Conservation (phyloP, 345 rosid genomes). For the Acer campestre region DNA sequence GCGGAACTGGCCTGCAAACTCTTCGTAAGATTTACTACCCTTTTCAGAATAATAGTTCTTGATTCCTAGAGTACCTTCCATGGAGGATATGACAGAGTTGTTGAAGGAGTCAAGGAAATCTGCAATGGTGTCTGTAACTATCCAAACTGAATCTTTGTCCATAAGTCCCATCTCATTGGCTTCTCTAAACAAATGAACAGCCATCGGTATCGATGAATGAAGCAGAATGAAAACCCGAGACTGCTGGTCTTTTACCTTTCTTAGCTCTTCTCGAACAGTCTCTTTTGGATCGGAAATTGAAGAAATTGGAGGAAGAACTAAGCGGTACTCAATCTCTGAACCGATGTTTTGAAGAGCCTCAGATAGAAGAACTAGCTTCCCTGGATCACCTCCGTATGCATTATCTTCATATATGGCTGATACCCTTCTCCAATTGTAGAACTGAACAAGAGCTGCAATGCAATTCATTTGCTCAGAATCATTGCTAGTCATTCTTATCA, state of each 20-base stretch:
- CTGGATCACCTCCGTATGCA: slow-evolving; percentile 19
- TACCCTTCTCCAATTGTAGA: slow-evolving; percentile 33
- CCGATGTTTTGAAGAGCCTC: slow-evolving; percentile 29
- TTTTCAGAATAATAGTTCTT: slow-evolving; percentile 11
- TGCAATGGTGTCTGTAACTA: slow-evolving; percentile 26
- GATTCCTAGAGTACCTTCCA: slow-evolving; percentile 48
- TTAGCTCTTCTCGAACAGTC: slow-evolving; percentile 23
- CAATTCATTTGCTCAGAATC: slow-evolving; percentile 28
- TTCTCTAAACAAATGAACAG: slow-evolving; percentile 33
- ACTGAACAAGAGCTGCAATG: slow-evolving; percentile 25
- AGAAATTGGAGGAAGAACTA: slow-evolving; percentile 37
- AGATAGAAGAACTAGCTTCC: slow-evolving; percentile 21
- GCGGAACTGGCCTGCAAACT: slow-evolving; percentile 26
- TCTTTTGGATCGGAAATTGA: slow-evolving; percentile 13
- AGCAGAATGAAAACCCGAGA: slow-evolving; percentile 46
- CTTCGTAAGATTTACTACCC: neutral
- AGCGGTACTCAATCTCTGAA: slow-evolving; percentile 28
- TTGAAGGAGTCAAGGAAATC: slow-evolving; percentile 24
- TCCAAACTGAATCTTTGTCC: slow-evolving; percentile 38
- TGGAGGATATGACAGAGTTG: slow-evolving; percentile 29
- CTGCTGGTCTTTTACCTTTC: neutral
- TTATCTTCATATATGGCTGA: slow-evolving; percentile 31
- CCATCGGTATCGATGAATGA: slow-evolving; percentile 31
- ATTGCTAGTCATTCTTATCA: slow-evolving; percentile 34
- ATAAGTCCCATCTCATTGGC: slow-evolving; percentile 34